A percentile compares a stretch with the other conserved stretches of the same genome.
These are phyloP conservation scores for Microsporum canis DNA, from an alignment of 2,329 filamentous ascomycete species.

Conservation along the genomic window DNA sequence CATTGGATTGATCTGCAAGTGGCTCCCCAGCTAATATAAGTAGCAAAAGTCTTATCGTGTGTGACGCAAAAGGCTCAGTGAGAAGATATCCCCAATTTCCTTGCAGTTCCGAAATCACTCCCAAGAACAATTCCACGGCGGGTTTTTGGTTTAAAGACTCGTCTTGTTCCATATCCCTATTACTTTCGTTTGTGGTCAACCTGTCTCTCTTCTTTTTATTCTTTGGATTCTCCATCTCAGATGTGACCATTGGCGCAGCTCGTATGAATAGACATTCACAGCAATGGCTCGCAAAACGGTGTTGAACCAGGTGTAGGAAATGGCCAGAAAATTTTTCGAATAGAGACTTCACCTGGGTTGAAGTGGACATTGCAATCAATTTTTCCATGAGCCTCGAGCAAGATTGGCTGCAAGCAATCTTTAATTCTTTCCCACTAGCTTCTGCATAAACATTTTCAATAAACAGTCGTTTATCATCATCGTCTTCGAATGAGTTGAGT, in stretches of 20 bases:
- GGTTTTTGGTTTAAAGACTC: conserved; percentile 40
- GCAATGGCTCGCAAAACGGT: conserved; percentile 94
- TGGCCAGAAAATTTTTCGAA: conserved; percentile 79
- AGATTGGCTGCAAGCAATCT: conserved; percentile 89
- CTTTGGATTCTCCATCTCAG: conserved; percentile 50
- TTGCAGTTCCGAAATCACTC: conserved; percentile 78
- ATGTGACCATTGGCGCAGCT: conserved; percentile 64
- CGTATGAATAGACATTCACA: conserved; percentile 86
- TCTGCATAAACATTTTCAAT: conserved; percentile 76
- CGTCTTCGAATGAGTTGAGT: conserved; percentile 68
- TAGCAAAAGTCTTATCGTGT: conserved; percentile 75
- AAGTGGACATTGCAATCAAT: conserved; percentile 68
- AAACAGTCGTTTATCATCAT: conserved; percentile 61
- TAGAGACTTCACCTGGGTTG: conserved; percentile 70
- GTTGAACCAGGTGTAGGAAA: conserved; percentile 80
- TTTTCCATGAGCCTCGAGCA: conserved; percentile 90
- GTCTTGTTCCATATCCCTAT: conserved; percentile 37
- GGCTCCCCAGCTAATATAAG: conserved; percentile 76
- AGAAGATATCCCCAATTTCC: conserved; percentile 70
- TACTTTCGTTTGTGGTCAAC: conserved; percentile 23
- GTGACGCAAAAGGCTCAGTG: conserved; percentile 81
- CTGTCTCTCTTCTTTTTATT: conserved; percentile 15
- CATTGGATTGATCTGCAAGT: conserved; percentile 56
- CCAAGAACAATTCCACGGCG: conserved; percentile 77
- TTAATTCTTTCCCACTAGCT: conserved; percentile 83